Conservation (phyloP, 129 eudicot species). For the Kitagawia praeruptora region DNA sequence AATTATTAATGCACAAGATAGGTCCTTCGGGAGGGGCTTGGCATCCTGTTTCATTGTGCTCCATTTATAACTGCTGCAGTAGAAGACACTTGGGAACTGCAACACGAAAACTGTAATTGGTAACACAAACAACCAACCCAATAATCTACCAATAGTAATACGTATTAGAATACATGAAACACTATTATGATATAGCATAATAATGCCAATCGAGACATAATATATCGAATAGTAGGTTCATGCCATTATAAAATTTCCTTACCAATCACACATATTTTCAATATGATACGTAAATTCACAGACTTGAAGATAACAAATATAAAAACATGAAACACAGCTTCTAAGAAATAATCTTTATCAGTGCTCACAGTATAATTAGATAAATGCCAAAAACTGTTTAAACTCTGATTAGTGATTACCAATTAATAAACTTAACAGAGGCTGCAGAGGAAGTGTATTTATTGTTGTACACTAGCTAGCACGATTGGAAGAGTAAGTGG, state of each 20-base stretch:
- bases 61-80: conserved; percentile 20
- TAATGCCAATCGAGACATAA: neutral
- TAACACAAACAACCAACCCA: neutral
- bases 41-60: conserved; percentile 18
- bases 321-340: neutral
- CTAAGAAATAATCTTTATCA: neutral
- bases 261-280: neutral
- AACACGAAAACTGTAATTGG: neutral
- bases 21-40: conserved; percentile 18
- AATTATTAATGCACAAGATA: conserved; percentile 5
- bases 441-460: neutral
- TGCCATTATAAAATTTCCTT: neutral
- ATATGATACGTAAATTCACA: neutral
- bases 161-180: neutral
- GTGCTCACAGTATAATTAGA: too few relatives aligned
- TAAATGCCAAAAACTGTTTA: neutral
- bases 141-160: neutral
- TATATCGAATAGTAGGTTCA: too few relatives aligned
- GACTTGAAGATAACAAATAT: neutral
- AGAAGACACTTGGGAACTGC: neutral
- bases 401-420: neutral
- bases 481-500: neutral
- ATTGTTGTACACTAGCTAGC: neutral
- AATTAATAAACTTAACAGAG: neutral
- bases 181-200: neutral